Percentiles rank a stretch among this genome's conserved stretches.
Evolutionary conservation across 2,329 filamentous ascomycete genomes (phyloP).

Genomic region (Alternaria infectoria): DNA sequence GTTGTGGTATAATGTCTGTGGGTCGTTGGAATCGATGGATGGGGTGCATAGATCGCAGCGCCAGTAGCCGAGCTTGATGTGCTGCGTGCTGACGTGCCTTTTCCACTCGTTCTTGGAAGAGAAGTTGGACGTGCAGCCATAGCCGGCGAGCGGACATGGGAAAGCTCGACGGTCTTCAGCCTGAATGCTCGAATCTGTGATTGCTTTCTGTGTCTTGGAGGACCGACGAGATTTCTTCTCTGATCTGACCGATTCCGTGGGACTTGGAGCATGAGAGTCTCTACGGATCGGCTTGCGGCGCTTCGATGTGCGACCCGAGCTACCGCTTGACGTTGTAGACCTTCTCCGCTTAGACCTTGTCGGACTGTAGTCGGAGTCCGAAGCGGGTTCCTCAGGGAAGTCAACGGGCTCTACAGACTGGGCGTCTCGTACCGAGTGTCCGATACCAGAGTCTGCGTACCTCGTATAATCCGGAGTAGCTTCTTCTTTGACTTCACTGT

Average conservation of each 20-base stretch:
- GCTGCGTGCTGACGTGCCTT: conserved; percentile 80
- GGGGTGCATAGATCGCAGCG: conserved; percentile 70
- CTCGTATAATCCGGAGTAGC: conserved; percentile 13
- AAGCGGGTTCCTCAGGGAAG: conserved; percentile 35
- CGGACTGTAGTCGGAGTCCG: conserved; percentile 47
- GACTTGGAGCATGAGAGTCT: conserved; percentile 19
- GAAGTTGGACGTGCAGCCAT: conserved; percentile 76
- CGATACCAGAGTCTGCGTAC: conserved; percentile 37
- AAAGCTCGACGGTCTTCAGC: conserved; percentile 61
- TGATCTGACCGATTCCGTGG: conserved; percentile 14
- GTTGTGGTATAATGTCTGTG: conserved; percentile 50
- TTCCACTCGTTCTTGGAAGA: conserved; percentile 95
- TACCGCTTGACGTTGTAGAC: conserved; percentile 33
- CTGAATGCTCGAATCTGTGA: conserved; percentile 11
- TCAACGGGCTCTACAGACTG: conserved; percentile 46
- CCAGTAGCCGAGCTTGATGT: conserved; percentile 77
- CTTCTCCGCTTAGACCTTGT: conserved; percentile 30
- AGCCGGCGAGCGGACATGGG: conserved; percentile 77
- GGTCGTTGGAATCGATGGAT: conserved; percentile 41
- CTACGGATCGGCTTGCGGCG: conserved; percentile 31
- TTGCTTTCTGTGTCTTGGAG: conserved; percentile 14
- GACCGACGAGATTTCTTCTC: conserved; percentile 27
- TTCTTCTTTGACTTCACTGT: conserved; percentile 24
- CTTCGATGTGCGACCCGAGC: conserved; percentile 21
- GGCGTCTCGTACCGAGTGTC: conserved; percentile 39